Evolutionary conservation across 495 filamentous ascomycete species (phyloP).

Genomic region (Friedmanniomyces endolithicus): DNA sequence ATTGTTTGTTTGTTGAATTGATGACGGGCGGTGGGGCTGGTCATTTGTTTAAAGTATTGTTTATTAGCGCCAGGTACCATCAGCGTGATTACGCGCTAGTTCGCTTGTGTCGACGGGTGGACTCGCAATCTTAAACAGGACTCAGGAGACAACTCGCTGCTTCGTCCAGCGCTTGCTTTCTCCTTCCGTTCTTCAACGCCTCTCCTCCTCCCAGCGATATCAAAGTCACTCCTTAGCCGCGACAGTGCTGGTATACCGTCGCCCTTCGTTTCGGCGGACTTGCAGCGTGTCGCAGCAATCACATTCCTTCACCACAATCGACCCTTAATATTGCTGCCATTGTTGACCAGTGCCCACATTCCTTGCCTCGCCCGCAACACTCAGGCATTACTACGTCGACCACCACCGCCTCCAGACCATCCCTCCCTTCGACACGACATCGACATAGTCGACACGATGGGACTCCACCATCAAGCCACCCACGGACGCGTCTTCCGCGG

Average conservation of each 20-base stretch:
- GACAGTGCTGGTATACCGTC: constrained; percentile 7
- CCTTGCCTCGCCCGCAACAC: constrained; percentile 1
- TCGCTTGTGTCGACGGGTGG: too few relatives aligned
- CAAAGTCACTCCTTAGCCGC: constrained; percentile 1
- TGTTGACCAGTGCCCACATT: constrained; percentile 2
- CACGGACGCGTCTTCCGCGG: constrained; percentile 16
- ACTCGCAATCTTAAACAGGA: too few relatives aligned
- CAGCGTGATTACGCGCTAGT: too few relatives aligned
- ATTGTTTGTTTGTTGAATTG: too few relatives aligned
- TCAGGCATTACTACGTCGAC: neutral
- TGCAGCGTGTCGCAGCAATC: neutral
- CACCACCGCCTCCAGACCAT: neutral
- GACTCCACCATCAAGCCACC: constrained; percentile 6
- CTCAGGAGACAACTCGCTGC: too few relatives aligned
- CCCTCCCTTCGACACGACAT: neutral
- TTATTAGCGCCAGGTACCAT: too few relatives aligned
- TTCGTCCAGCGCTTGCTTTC: neutral
- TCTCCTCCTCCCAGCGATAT: neutral
- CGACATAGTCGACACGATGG: constrained; percentile 6
- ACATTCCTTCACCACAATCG: neutral
- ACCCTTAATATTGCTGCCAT: neutral
- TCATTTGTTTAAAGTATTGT: too few relatives aligned
- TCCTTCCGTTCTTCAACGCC: neutral
- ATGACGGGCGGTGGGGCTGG: too few relatives aligned
- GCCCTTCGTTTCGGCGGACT: constrained; percentile 10